Base-by-base conservation (phyloP, 2,329 filamentous ascomycete species). In the Orbilia oligospora region DNA sequence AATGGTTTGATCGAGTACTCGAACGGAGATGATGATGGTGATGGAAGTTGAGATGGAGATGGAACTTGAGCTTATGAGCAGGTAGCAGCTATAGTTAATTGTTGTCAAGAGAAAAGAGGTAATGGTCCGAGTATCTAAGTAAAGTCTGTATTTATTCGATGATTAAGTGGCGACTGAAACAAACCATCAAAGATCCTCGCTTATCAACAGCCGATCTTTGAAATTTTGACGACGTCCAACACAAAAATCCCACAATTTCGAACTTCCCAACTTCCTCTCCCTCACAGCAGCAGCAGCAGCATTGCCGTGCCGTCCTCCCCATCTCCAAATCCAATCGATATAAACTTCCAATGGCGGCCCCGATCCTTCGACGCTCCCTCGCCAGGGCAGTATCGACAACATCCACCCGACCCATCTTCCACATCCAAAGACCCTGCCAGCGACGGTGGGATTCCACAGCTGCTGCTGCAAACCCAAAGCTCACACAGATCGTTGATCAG, bases 401-500 rank as follows among this genome's bases (percentile, higher is more conserved):
- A 38, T 67, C 58, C 33, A 41, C 73, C 30, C 67, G 68, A 16
- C 63, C 75, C 5, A 16, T 69, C 36, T 22, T 72, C 18, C 75
- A 67, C 63, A 68, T 78, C 63, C 68, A 56, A 27, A 78, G 75
- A n/a, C 48, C 63, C 16, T 63, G 53, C 73, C 68, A 71, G 75
- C 67, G 75, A 67, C 75, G 75, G 68, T 94, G 93, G 92, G 92
- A 96, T 86, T 95, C 93, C 80, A 94, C 93, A 82, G 92, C 94
- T 83, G 90, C 88, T 72, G 85, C 89, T 82, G 86, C 87, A 80
- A 97, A 93, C 86, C 94, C 96, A 80, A 99, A 99, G 89, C 97
- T 99, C 83, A 86, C 91, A 82, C 90, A 89, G 77, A 99, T 99
- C 84, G 96, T 99, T 83, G 94, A 99, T 85, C 94, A 99, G 87